These are phyloP conservation scores for Melampsora americana DNA, from an alignment of 1,284 basidiomycete species.

Conservation along the genomic window DNA sequence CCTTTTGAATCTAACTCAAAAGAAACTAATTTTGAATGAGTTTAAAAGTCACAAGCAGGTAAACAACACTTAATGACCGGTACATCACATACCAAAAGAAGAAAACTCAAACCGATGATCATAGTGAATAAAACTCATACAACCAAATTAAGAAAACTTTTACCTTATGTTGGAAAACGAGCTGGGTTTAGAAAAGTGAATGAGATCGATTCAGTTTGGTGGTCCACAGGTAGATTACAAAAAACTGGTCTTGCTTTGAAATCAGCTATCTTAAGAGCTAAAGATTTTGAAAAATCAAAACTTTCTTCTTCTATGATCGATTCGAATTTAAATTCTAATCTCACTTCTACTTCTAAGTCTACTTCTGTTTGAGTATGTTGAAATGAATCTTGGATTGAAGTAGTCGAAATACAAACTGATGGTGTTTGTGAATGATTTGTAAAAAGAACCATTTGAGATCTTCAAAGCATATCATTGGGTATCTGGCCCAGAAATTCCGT, in stretches of 20 bases:
- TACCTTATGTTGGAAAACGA: slow-evolving; percentile 17
- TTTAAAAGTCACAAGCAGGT: slow-evolving; percentile 29
- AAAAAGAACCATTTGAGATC: no score
- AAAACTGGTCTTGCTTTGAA: slow-evolving; percentile 15
- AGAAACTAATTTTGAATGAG: no score
- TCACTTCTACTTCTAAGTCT: no score
- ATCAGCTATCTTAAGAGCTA: slow-evolving; percentile 9
- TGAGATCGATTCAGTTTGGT: slow-evolving; percentile 37
- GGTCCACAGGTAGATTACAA: slow-evolving; percentile 22
- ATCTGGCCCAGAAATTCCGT: no score
- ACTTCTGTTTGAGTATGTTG: no score
- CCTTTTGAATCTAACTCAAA: no score
- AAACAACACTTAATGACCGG: slow-evolving; percentile 41
- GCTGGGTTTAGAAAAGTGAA: slow-evolving; percentile 39
- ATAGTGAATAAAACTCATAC: slow-evolving; percentile 28
- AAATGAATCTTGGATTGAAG: no score
- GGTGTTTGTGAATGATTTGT: no score
- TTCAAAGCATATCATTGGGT: no score
- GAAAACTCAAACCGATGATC: slow-evolving; percentile 32
- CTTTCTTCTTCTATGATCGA: no score
- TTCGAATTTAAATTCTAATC: no score
- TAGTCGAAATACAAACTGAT: no score
- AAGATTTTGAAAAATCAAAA: slow-evolving; percentile 2
- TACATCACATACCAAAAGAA: background rate
- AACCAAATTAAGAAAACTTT: slow-evolving; percentile 11